Evolutionary conservation across 306 rosid species (phyloP).

Genomic region (Rosa chinensis): DNA sequence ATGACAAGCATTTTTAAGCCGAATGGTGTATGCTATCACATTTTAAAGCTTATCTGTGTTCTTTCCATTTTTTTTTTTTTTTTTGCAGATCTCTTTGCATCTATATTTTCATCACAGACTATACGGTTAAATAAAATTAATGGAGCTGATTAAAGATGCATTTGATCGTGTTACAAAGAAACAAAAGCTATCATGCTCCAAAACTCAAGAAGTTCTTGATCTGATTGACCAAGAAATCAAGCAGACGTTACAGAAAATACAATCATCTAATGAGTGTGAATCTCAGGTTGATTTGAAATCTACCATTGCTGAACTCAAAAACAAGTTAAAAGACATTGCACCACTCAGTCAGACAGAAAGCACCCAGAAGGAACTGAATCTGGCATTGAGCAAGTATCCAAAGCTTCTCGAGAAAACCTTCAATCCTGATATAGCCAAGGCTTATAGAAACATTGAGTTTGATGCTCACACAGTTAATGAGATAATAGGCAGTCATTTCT

Average conservation of each 20-base stretch:
- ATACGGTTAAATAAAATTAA: constrained; percentile 13
- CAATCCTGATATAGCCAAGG: constrained; percentile 86
- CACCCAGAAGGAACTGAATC: constrained; percentile 77
- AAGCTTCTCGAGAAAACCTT: constrained; percentile 76
- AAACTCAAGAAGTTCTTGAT: constrained; percentile 59
- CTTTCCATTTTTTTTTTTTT: neutral
- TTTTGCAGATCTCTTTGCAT: constrained; percentile 19
- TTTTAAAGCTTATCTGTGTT: neutral
- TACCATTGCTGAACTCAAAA: constrained; percentile 55
- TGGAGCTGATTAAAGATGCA: constrained; percentile 89
- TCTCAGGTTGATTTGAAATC: constrained; percentile 40
- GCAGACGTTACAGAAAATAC: constrained; percentile 57
- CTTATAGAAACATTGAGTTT: constrained; percentile 70
- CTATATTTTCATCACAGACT: neutral
- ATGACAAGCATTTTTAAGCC: neutral
- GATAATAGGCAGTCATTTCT: constrained; percentile 79
- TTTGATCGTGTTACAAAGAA: constrained; percentile 52
- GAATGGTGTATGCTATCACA: neutral
- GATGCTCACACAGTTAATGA: constrained; percentile 63
- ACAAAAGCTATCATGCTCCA: constrained; percentile 78
- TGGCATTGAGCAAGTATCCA: constrained; percentile 72
- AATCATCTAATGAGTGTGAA: constrained; percentile 38
- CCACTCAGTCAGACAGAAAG: constrained; percentile 66
- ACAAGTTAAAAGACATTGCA: constrained; percentile 52
- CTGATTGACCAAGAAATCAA: constrained; percentile 52